Base-by-base conservation (phyloP, 257 asterid genomes). In the Solanum ossicruentum region DNA sequence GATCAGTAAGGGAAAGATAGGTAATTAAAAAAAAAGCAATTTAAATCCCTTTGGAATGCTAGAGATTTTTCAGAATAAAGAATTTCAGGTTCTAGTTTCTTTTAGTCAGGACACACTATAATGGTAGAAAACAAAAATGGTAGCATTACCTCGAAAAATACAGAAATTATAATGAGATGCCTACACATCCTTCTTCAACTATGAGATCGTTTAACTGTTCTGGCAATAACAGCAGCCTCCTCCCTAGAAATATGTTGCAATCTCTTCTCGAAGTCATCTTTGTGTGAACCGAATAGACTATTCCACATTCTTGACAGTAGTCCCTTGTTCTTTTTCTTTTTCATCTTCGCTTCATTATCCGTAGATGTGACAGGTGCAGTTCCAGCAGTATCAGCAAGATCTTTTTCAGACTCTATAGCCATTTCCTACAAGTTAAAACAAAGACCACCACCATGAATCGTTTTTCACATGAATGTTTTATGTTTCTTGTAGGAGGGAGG, bases 201-300 rank as follows among this genome's bases (percentile, higher is more conserved):
- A 28, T 89, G 93, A 60, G 97, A 87, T 39, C 97, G 98, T 85
- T 73, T 94, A 57, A 87, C 88, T 43, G 93, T 91, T 89, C 96
- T 91, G 54, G 92, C 84, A 85, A 91, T 94, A 86, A 94, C 92
- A 47, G 92, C 85, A 79, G 93, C 93, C 92, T 96, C 99, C 90
- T 96, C 97, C 93, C 94, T 96, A 55, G 97, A 89, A 87, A 96
- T 94, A 84, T 94, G 88, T 89, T 95, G 87, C 94, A 96, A 87
- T 88, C 98, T 90, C 92, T 95, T 95, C 91, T 95, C 98, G 78
- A 93, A 94, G 90, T 96, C 97, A 65, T 94, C 96, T 78, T 93
- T 91, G 60, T 84, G 91, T 41, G 86, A 85, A 88, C 98, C 87
- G 84, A 92, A 93, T 84, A 96, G 69, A 49, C 90, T 91, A 87